Evolutionary conservation across 2,329 filamentous ascomycete species (phyloP).

Genomic region (Diaporthe citrichinensis): DNA sequence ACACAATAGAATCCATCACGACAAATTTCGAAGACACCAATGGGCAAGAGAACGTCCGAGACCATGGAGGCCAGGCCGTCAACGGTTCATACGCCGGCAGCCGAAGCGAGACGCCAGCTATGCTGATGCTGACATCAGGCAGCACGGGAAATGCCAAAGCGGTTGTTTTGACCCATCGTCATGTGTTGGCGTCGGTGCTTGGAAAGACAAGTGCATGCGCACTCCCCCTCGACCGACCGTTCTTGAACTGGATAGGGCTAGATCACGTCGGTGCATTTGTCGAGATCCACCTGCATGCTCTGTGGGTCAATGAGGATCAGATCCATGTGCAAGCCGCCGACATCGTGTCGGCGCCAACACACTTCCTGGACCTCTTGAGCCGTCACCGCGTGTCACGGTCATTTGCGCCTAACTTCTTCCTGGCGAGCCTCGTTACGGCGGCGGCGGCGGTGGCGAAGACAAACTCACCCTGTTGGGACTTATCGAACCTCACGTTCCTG

Average conservation of each 20-base stretch:
- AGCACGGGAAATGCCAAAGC: slow-evolving; percentile 66
- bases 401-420: slow-evolving; percentile 59
- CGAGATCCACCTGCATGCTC: slow-evolving; percentile 67
- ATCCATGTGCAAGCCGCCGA: slow-evolving; percentile 60
- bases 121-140: slow-evolving; percentile 67
- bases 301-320: slow-evolving; percentile 58
- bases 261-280: slow-evolving; percentile 68
- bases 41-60: too few relatives aligned
- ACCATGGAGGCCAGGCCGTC: too few relatives aligned
- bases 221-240: slow-evolving; percentile 49
- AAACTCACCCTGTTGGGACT: neutral
- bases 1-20: neutral
- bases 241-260: slow-evolving; percentile 64
- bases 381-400: slow-evolving; percentile 57
- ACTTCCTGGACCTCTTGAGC: slow-evolving; percentile 56
- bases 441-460: neutral
- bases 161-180: slow-evolving; percentile 58
- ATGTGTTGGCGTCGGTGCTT: slow-evolving; percentile 57
- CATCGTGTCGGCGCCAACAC: slow-evolving; percentile 54
- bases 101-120: slow-evolving; percentile 44
- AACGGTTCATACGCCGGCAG: too few relatives aligned
- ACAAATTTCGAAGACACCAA: neutral
- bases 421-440: slow-evolving; percentile 45
- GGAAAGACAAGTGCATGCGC: slow-evolving; percentile 53
- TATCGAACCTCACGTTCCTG: neutral